Evolutionary conservation across 139 green algal genomes (phyloP).

Genomic region (Micractinium sp.): DNA sequence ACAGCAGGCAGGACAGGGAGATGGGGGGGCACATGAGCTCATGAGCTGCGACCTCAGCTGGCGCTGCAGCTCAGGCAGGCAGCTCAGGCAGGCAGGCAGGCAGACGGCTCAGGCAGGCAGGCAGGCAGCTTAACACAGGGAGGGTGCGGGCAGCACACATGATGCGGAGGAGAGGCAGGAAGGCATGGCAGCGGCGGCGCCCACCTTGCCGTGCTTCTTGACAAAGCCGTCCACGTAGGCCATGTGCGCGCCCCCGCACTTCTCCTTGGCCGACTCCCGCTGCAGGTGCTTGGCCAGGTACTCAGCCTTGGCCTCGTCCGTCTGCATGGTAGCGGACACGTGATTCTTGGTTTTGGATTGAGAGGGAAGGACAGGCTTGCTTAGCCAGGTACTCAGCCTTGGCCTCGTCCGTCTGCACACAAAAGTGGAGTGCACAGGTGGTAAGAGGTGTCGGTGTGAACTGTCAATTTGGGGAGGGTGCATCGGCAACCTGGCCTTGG

Average conservation of each 20-base stretch:
- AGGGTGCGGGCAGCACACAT: no score
- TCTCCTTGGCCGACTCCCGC: neutral
- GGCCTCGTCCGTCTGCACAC: constrained; percentile 5
- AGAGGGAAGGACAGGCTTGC: no score
- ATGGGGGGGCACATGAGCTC: neutral
- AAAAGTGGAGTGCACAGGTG: no score
- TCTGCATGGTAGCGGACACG: neutral
- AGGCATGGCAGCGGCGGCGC: neutral
- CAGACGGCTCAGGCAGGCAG: neutral
- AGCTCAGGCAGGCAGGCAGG: neutral
- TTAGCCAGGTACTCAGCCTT: constrained; percentile 16
- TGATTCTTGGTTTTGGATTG: no score
- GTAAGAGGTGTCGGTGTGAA: no score
- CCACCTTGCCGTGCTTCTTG: constrained; percentile 28
- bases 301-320: neutral
- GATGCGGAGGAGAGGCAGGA: no score
- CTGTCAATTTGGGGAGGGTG: no score
- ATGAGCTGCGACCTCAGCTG: no score
- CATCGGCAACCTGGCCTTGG: no score
- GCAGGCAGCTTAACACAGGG: neutral
- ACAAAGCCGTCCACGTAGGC: constrained; percentile 20
- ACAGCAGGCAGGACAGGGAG: no score
- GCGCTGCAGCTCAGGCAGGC: no score
- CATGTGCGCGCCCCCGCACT: constrained; percentile 7
- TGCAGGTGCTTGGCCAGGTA: constrained; percentile 41